Evolutionary conservation across 345 rosid species (phyloP).

Genomic region (Brassica napus): DNA sequence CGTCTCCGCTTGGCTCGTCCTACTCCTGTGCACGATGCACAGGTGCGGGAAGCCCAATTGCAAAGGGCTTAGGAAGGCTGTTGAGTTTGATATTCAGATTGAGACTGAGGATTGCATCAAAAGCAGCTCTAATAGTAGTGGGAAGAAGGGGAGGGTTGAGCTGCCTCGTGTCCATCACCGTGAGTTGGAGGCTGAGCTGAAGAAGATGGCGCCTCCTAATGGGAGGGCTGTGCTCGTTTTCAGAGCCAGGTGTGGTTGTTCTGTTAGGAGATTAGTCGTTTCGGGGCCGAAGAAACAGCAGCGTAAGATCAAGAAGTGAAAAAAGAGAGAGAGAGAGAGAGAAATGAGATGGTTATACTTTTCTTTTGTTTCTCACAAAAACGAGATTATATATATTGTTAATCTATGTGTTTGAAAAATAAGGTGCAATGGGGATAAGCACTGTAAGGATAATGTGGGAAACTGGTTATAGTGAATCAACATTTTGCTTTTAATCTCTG

Average conservation of each 20-base stretch:
- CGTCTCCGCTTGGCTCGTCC: slow-evolving; percentile 57
- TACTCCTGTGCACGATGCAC: slow-evolving; percentile 59
- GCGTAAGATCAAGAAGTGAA: slow-evolving; percentile 80
- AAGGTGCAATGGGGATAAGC: slow-evolving; percentile 32
- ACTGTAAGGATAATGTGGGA: slow-evolving; percentile 35
- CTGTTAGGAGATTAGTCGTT: slow-evolving; percentile 85
- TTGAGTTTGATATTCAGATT: slow-evolving; percentile 87
- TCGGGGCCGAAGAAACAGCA: slow-evolving; percentile 69
- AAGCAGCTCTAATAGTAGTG: slow-evolving; percentile 54
- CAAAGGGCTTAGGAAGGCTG: slow-evolving; percentile 78
- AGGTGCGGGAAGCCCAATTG: slow-evolving; percentile 82
- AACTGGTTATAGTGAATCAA: slow-evolving; percentile 28
- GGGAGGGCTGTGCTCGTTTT: slow-evolving; percentile 72
- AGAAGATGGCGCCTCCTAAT: slow-evolving; percentile 85
- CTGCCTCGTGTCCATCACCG: slow-evolving; percentile 70
- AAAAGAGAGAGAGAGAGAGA: background rate
- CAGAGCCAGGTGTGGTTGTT: slow-evolving; percentile 75
- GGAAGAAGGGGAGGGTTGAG: slow-evolving; percentile 50
- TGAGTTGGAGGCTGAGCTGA: slow-evolving; percentile 71
- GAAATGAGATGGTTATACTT: slow-evolving; percentile 15
- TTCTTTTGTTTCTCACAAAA: slow-evolving; percentile 18
- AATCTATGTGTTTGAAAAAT: slow-evolving; percentile 29
- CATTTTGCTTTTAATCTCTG: slow-evolving; percentile 28
- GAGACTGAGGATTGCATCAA: slow-evolving; percentile 89
- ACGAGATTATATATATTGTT: slow-evolving; percentile 8